These are phyloP conservation scores for Solanum gandarillasii DNA, from an alignment of 257 asterid genomes.

Conservation along the genomic window DNA sequence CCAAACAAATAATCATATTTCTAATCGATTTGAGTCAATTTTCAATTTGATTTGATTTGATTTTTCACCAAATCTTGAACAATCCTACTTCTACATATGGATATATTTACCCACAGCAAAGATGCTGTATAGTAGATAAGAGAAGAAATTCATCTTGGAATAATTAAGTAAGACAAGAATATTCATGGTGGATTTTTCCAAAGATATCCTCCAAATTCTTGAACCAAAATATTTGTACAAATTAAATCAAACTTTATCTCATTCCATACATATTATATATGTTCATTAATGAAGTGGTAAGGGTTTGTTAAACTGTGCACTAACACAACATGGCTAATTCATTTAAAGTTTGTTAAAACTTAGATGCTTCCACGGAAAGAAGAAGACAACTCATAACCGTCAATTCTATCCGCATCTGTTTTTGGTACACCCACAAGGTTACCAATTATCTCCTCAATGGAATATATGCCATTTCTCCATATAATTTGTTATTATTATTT, in stretches of 20 bases:
- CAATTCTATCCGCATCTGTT: too few species aligned
- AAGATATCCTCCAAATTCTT: neutral
- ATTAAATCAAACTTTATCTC: neutral
- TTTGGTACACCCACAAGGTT: too few species aligned
- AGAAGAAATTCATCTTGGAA: neutral
- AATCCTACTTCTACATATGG: too few species aligned
- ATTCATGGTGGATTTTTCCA: neutral
- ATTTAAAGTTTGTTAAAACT: too few species aligned
- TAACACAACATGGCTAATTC: neutral
- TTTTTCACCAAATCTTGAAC: too few species aligned
- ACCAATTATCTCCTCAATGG: neutral
- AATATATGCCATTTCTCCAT: too few species aligned
- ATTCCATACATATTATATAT: neutral
- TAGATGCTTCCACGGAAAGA: neutral
- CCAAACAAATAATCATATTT: too few species aligned
- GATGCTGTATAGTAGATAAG: neutral
- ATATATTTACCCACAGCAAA: neutral
- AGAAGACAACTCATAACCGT: too few species aligned
- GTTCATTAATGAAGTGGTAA: neutral
- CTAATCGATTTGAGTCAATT: too few species aligned
- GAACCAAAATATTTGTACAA: neutral
- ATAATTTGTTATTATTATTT: too few species aligned
- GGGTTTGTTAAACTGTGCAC: too few species aligned
- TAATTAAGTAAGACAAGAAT: neutral
- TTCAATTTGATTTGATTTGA: too few species aligned